Base-by-base conservation (phyloP, 2,329 filamentous ascomycete species). In the Arachnomyces sp. region DNA sequence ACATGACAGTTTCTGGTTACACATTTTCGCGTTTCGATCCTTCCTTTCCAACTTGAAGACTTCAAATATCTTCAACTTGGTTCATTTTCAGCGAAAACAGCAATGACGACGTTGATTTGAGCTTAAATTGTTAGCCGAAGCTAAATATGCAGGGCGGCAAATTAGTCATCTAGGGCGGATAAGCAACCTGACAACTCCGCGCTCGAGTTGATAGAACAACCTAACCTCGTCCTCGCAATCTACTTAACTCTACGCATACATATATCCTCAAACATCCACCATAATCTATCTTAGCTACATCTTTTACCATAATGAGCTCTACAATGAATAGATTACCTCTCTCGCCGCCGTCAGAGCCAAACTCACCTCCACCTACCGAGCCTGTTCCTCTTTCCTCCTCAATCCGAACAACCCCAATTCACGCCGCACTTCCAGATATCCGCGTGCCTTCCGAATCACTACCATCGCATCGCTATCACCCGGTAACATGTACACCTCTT, bases 341-440 rank as follows among this genome's bases (percentile, higher is more conserved):
- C 3, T 65, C 61, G 9, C 62, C 62, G 6, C 60, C 60, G 2
- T 53, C 57, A 1, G 63, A 65, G 35, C 47, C 54, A 8, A 46
- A 41, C 7, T 40, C 47, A 2, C 45, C 50, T 4, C 44, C 48
- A 15, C 28, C 45, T 9, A 17, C 38, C 36, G 43, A 49, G 7
- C 43, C 48, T 21, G 52, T 65, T 9, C 54, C 60, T 31, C 57
- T 67, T 5, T 53, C 59, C 42, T 59, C 60, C 28, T 37, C 56
- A 36, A 48, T 55, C 31, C 64, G 64, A 43, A 61, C 58, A 31
- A 61, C 55, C 1, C 52, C 61, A 33, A 66, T 67, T 35, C 64
- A 67, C 49, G 48, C 52, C 18, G 52, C 60, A 38, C 52, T 67
- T 17, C 55, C 59, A 12, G 56, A 65, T 21, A 57, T 67, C 37